Conservation (phyloP, 139 green algal species). For the Zygnema circumcarinatum region DNA sequence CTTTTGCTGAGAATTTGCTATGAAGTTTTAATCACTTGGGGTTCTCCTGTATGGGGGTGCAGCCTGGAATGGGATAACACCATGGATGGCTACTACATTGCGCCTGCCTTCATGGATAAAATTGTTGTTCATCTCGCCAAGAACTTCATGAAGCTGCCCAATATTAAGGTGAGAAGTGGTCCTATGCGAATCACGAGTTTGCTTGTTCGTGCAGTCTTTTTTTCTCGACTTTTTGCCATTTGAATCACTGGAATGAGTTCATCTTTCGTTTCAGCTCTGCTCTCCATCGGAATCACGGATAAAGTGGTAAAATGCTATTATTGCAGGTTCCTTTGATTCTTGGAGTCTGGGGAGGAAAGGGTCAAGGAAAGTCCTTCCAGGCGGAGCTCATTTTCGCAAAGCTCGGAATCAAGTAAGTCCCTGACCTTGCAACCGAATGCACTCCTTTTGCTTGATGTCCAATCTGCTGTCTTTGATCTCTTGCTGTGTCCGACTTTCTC, state of each 20-base stretch:
- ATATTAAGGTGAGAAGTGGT: slow-evolving; percentile 80
- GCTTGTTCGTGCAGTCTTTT: slow-evolving; percentile 2
- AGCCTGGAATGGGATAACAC: slow-evolving; percentile 58
- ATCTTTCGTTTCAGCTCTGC: too few relatives aligned
- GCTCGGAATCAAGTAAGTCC: slow-evolving; percentile 83
- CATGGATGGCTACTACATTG: slow-evolving; percentile 97
- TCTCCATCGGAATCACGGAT: too few relatives aligned
- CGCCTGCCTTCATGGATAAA: slow-evolving; percentile 97
- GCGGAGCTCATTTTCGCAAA: slow-evolving; percentile 96
- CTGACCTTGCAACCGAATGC: too few relatives aligned
- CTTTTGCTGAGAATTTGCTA: too few relatives aligned
- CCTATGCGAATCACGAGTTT: slow-evolving; percentile 33
- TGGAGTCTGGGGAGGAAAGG: slow-evolving; percentile 99
- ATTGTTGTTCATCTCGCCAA: slow-evolving; percentile 93
- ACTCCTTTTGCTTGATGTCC: neutral
- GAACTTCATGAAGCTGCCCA: slow-evolving; percentile 95
- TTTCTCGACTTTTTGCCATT: neutral
- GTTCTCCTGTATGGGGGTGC: too few relatives aligned
- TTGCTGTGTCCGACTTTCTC: neutral
- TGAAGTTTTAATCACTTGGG: too few relatives aligned
- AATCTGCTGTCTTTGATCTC: neutral
- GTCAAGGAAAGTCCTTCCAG: slow-evolving; percentile 99
- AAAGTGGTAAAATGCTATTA: too few relatives aligned
- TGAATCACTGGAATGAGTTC: slow-evolving; percentile 30
- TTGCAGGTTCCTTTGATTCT: slow-evolving; percentile 91